These are phyloP conservation scores for Phyllosticta citribraziliensis DNA, from an alignment of 2,329 filamentous ascomycete species.

Conservation along the genomic window DNA sequence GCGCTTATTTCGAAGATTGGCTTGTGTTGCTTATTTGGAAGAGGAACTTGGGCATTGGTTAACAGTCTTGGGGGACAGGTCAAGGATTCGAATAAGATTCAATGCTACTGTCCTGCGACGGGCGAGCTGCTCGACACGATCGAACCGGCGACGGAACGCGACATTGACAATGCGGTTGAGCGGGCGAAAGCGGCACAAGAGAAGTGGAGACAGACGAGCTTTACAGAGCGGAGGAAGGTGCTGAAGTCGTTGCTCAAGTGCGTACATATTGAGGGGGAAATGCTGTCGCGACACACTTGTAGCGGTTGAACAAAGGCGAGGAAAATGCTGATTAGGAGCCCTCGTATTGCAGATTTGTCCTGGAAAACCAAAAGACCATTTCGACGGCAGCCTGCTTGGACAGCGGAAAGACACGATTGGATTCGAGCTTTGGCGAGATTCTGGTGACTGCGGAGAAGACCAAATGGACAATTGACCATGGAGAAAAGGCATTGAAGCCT, in stretches of 20 bases:
- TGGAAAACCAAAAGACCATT: conserved; percentile 83
- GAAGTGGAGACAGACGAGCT: conserved; percentile 68
- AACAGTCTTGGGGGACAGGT: conserved; percentile 27
- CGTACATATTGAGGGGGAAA: conserved; percentile 11
- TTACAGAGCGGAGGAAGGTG: conserved; percentile 66
- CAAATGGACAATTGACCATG: conserved; percentile 86
- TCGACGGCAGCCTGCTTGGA: conserved; percentile 79
- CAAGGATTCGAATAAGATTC: conserved; percentile 57
- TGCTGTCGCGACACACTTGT: background rate
- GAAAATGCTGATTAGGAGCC: background rate
- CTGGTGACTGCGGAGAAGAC: conserved; percentile 90
- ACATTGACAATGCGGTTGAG: conserved; percentile 69
- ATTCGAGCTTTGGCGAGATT: conserved; percentile 89
- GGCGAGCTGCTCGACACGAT: conserved; percentile 71
- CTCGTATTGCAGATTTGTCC: conserved; percentile 47
- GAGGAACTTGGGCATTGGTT: conserved; percentile 10
- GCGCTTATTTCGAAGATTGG: background rate
- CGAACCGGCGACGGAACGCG: conserved; percentile 64
- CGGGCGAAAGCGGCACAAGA: conserved; percentile 65
- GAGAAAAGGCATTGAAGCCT: conserved; percentile 66
- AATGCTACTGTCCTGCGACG: conserved; percentile 84
- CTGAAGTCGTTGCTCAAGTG: conserved; percentile 67
- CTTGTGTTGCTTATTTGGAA: background rate
- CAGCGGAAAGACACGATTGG: conserved; percentile 91
- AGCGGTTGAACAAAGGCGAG: too few species aligned